Percentiles rank a stretch among this genome's conserved stretches.
These are phyloP conservation scores for Ogataea naganishii DNA, from an alignment of 805 yeast genomes.

Conservation along the genomic window DNA sequence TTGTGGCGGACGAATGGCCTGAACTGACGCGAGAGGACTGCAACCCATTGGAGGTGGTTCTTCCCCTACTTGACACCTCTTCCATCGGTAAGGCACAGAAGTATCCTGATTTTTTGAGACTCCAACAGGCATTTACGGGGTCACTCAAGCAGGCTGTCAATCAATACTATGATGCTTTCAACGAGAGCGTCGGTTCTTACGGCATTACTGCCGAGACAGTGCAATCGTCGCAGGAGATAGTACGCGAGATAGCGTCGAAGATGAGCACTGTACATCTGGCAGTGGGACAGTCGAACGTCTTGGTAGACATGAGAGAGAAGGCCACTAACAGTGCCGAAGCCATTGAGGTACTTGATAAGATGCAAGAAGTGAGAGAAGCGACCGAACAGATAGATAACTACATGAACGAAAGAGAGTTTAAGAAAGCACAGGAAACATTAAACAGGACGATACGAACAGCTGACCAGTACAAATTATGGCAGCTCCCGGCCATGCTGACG, in stretches of 20 bases:
- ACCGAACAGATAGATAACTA: conserved; percentile 59
- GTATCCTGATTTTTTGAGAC: conserved; percentile 52
- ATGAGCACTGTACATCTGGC: conserved; percentile 36
- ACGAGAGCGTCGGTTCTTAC: conserved; percentile 78
- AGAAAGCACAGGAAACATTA: conserved; percentile 31
- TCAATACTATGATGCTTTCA: conserved; percentile 76
- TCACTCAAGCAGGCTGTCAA: conserved; percentile 66
- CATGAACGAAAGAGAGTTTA: conserved; percentile 63
- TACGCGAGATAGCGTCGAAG: conserved; percentile 12
- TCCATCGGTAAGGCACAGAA: conserved; percentile 87
- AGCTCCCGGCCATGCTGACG: conserved; percentile 42
- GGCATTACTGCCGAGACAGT: conserved; percentile 59
- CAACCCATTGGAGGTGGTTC: conserved; percentile 80
- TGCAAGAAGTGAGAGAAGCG: conserved; percentile 48
- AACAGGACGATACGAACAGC: conserved; percentile 34
- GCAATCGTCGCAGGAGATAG: conserved; percentile 46
- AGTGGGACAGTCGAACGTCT: conserved; percentile 42
- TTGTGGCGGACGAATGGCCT: conserved; percentile 20
- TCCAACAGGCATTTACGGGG: conserved; percentile 47
- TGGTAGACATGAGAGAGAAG: conserved; percentile 57
- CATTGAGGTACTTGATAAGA: conserved; percentile 60
- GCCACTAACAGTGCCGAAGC: conserved; percentile 56
- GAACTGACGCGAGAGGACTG: conserved; percentile 42
- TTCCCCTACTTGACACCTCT: conserved; percentile 74
- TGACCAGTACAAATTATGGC: conserved; percentile 46